Base-by-base conservation (phyloP, 2,329 filamentous ascomycete species). In the Talaromyces albobiverticillius region DNA sequence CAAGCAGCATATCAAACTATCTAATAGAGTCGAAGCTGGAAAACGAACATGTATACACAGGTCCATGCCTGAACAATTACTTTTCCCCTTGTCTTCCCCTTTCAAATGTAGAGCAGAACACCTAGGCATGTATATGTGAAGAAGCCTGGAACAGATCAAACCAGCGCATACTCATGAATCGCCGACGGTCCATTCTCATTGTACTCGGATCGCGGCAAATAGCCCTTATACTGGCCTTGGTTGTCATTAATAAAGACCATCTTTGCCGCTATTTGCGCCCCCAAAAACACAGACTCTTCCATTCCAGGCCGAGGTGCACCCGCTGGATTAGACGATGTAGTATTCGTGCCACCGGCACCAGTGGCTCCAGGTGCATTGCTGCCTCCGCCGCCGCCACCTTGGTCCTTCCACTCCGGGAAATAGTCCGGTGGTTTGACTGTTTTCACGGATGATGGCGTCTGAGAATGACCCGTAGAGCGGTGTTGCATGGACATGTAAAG, bases 331-430 rank as follows among this genome's bases (percentile, higher is more conserved):
- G 60, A 51, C 8, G 51, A 52, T 16, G 60, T 53, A 11, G 55
- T 55, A 36, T 41, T 53, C 9, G 55, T 56, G 18, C 56, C 58
- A 4, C 59, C 59, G 6, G 57, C 56, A 13, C 57, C 60, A 14
- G 61, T 70, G 40, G 66, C 61, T 1, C 67, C 67, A 7, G 69
- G 65, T 6, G 65, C 61, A 38, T 71, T 71, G 51, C 60, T 63
- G 31, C 72, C 20, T 3, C 55, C 14, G 18, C 34, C 16, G 34
- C 36, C 18, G 62, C 72, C 29, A 4, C 57, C 71, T 53, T 85
- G 83, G 73, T 88, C 92, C 67, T 90, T 90, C 90, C 91, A 96
- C 71, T 96, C 92, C 10, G 87, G 83, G 61, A 96, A 87, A 71
- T 96, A 96, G 51, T 89, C 88, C 0, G 92, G 91, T 61, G 89